These are phyloP conservation scores for Kodamaea leandrae DNA, from an alignment of 805 yeast genomes.

Conservation along the genomic window DNA sequence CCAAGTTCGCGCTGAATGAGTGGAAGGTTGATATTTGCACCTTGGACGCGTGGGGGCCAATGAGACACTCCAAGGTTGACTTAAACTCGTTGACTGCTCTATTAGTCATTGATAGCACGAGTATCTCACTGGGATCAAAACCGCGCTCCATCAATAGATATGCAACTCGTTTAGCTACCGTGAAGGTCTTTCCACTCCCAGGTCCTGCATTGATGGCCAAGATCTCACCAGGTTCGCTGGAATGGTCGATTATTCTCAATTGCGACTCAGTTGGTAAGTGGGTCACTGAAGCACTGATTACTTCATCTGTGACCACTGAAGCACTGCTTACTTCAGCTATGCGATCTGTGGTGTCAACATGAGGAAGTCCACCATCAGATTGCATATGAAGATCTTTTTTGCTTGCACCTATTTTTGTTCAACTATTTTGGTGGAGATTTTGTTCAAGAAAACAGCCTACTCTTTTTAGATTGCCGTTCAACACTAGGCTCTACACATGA, in stretches of 20 bases:
- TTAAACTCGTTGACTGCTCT: conserved; percentile 56
- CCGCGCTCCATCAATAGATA: conserved; percentile 37
- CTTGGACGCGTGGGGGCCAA: conserved; percentile 33
- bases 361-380: no score
- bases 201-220: conserved; percentile 66
- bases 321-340: no score
- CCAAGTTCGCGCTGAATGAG: conserved; percentile 52
- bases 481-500: conserved; percentile 7
- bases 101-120: conserved; percentile 67
- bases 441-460: no score
- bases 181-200: conserved; percentile 70
- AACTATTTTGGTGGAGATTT: no score
- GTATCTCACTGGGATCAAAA: conserved; percentile 50
- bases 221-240: conserved; percentile 37
- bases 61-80: conserved; percentile 24
- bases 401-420: no score
- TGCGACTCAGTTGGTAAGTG: conserved; percentile 33
- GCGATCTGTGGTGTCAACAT: no score
- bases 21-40: conserved; percentile 61
- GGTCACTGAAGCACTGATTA: not conserved
- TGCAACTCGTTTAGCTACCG: conserved; percentile 53
- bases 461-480: no score
- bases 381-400: no score
- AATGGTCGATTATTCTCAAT: conserved; percentile 41
- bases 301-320: no score